Evolutionary conservation across 805 yeast genomes (phyloP).

Genomic region (Grigorovia yakushimaensis): DNA sequence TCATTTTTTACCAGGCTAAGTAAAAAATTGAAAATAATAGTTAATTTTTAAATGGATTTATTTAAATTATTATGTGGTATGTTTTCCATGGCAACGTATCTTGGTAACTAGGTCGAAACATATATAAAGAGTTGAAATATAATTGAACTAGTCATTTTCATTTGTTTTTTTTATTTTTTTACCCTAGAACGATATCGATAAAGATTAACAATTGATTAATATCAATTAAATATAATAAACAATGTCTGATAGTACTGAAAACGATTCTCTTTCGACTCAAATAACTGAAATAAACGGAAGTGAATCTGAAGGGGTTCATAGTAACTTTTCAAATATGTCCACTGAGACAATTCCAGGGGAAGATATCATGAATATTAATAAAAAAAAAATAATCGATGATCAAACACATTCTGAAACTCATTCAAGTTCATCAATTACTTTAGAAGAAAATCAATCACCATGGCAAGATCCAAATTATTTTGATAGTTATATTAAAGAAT

Average conservation of each 20-base stretch:
- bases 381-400: background rate
- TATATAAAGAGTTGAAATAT: background rate
- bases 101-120: background rate
- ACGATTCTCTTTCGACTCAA: background rate
- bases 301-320: background rate
- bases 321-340: background rate
- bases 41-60: too few species aligned
- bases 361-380: background rate
- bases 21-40: background rate
- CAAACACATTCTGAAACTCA: background rate
- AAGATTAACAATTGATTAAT: background rate
- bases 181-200: too few species aligned
- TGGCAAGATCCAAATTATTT: constrained; percentile 18
- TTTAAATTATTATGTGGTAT: background rate
- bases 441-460: constrained; percentile 3
- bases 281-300: background rate
- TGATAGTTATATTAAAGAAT: constrained; percentile 15
- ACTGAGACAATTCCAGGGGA: background rate
- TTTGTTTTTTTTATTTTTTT: background rate
- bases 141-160: background rate
- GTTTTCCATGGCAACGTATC: background rate
- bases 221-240: background rate
- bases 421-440: background rate
- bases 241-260: background rate
- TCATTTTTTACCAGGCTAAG: background rate